Evolutionary conservation across 2,329 filamentous ascomycete genomes (phyloP).

Genomic region (Diaporthe citri): DNA sequence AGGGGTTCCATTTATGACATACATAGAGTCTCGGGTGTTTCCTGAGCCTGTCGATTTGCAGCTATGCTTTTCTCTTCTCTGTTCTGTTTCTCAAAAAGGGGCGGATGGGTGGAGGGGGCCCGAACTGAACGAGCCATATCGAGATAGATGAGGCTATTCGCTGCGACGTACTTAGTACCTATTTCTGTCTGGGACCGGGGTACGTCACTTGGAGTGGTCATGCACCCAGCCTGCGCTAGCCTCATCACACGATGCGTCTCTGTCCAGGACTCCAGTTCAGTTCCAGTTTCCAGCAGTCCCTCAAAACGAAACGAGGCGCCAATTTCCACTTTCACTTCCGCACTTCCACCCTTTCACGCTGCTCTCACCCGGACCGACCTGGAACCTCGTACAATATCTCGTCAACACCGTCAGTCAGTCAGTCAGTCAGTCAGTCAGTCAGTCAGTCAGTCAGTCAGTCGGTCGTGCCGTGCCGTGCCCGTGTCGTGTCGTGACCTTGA

Average conservation of each 20-base stretch:
- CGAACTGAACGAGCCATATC: neutral
- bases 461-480: slow-evolving; percentile 29
- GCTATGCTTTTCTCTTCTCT: neutral
- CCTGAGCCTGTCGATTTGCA: neutral
- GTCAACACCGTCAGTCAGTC: slow-evolving; percentile 26
- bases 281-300: slow-evolving; percentile 28
- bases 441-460: slow-evolving; percentile 19
- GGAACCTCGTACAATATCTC: slow-evolving; percentile 22
- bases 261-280: slow-evolving; percentile 19
- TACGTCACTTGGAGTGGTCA: slow-evolving; percentile 36
- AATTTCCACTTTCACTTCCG: slow-evolving; percentile 35
- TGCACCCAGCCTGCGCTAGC: slow-evolving; percentile 36
- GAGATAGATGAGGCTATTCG: slow-evolving; percentile 34
- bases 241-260: slow-evolving; percentile 37
- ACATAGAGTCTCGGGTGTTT: neutral
- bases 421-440: slow-evolving; percentile 29
- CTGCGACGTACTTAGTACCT: slow-evolving; percentile 32
- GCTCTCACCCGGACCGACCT: slow-evolving; percentile 28
- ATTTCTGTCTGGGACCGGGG: slow-evolving; percentile 33
- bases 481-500: slow-evolving; percentile 30
- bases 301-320: slow-evolving; percentile 42
- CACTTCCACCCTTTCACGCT: slow-evolving; percentile 28
- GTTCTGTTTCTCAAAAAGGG: neutral
- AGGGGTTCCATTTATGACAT: neutral
- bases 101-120: neutral